phyloP scores from a whole-genome alignment of 2,329 filamentous ascomycete genomes.

The Tolypocladium paradoxum region DNA sequence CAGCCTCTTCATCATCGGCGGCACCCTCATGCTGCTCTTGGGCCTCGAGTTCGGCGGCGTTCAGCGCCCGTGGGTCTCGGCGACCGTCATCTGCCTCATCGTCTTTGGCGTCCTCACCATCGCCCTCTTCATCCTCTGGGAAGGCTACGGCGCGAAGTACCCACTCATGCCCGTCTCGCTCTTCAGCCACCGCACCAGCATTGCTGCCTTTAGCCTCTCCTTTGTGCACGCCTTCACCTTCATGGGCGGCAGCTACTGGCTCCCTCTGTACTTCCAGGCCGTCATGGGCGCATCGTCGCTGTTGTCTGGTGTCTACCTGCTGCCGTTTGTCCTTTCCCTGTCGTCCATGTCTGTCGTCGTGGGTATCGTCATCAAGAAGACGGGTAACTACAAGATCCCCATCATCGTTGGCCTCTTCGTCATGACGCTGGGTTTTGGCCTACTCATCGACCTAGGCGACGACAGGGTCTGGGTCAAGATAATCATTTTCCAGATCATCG shows the following conservation, averaged over 20 bases:
- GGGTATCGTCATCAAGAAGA: slow-evolving; percentile 49
- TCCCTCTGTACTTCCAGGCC: slow-evolving; percentile 78
- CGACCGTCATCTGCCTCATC: slow-evolving; percentile 66
- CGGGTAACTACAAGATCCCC: slow-evolving; percentile 51
- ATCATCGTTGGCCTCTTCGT: slow-evolving; percentile 50
- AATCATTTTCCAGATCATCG: slow-evolving; percentile 51
- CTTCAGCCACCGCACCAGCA: slow-evolving; percentile 55
- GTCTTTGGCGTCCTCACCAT: slow-evolving; percentile 58
- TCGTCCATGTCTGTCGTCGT: slow-evolving; percentile 50
- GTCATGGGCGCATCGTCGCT: slow-evolving; percentile 59
- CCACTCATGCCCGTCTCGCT: slow-evolving; percentile 68
- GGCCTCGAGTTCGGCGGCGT: slow-evolving; percentile 79
- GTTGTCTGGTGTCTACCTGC: slow-evolving; percentile 61
- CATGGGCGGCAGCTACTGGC: slow-evolving; percentile 67
- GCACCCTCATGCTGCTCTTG: slow-evolving; percentile 75
- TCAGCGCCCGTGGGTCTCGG: slow-evolving; percentile 61
- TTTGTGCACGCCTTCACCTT: slow-evolving; percentile 70
- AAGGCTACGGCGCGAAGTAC: slow-evolving; percentile 62
- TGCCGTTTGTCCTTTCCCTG: slow-evolving; percentile 59
- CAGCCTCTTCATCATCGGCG: slow-evolving; percentile 54
- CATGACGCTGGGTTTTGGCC: slow-evolving; percentile 54
- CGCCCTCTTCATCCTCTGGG: slow-evolving; percentile 58
- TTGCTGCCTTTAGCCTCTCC: slow-evolving; percentile 53
- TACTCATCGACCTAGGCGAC: slow-evolving; percentile 51
- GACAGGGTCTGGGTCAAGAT: slow-evolving; percentile 43